phyloP scores from a whole-genome alignment of 495 filamentous ascomycete genomes.

The Penicillium nucicola region DNA sequence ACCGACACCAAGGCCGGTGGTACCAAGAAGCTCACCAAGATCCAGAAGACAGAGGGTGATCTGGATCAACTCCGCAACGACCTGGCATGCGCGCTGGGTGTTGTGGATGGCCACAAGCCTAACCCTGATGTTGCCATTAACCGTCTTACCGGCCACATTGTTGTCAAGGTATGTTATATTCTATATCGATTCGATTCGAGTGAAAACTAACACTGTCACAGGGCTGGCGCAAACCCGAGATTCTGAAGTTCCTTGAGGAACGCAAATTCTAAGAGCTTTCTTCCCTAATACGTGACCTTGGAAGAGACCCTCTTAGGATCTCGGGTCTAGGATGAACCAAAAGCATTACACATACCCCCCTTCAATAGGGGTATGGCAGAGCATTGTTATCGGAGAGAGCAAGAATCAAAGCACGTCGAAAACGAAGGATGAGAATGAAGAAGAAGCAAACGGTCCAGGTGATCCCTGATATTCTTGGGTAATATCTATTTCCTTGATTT shows the following conservation, averaged over 20 bases:
- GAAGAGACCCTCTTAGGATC: neutral
- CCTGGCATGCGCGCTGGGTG: conserved; percentile 43
- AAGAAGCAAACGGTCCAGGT: conserved; percentile 2
- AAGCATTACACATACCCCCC: conserved; percentile 5
- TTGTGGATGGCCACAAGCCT: conserved; percentile 36
- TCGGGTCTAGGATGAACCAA: neutral
- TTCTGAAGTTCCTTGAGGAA: conserved; percentile 44
- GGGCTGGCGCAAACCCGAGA: conserved; percentile 52
- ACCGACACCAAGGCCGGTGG: conserved; percentile 69
- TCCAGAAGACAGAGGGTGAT: conserved; percentile 79
- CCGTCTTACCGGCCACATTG: conserved; percentile 58
- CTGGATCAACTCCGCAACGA: conserved; percentile 49
- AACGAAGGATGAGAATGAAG: conserved; percentile 5
- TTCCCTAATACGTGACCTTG: conserved; percentile 6
- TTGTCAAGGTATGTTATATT: conserved; percentile 53
- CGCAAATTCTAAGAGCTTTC: conserved; percentile 40
- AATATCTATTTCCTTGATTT: conserved; percentile 12
- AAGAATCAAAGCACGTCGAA: conserved; percentile 8
- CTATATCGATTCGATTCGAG: neutral
- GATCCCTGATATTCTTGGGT: conserved; percentile 6
- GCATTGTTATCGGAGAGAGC: conserved; percentile 6
- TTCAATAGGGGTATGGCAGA: conserved; percentile 5
- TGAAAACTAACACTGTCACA: conserved; percentile 12
- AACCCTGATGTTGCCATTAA: conserved; percentile 53
- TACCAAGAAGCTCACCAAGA: conserved; percentile 67